Conservation (phyloP, 805 yeast genomes). For the Ogataea degrootiae region DNA sequence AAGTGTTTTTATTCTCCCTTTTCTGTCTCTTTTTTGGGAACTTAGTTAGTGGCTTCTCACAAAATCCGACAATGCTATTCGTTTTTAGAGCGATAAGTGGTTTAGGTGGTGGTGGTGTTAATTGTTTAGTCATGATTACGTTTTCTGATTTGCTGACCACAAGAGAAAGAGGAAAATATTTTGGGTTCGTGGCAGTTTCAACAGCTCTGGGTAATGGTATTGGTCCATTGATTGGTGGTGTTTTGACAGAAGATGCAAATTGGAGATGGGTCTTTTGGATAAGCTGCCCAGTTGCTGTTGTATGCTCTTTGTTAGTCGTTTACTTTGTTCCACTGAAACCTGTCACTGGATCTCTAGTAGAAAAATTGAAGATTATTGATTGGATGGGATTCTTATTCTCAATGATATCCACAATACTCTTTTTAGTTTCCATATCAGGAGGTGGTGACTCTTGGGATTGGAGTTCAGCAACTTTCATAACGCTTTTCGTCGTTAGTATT, state of each 20-base stretch:
- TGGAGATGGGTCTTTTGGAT: slow-evolving; percentile 55
- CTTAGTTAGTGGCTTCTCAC: slow-evolving; percentile 47
- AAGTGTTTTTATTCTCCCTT: slow-evolving; percentile 37
- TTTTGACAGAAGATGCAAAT: slow-evolving; percentile 35
- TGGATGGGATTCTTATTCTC: slow-evolving; percentile 25
- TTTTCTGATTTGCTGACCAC: slow-evolving; percentile 49
- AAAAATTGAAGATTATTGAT: slow-evolving; percentile 42
- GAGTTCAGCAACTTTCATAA: slow-evolving; percentile 29
- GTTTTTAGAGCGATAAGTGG: slow-evolving; percentile 52
- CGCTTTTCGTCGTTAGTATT: slow-evolving; percentile 37
- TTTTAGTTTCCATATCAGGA: slow-evolving; percentile 52
- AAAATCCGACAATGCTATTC: slow-evolving; percentile 42
- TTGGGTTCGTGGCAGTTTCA: slow-evolving; percentile 47
- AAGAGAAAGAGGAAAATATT: slow-evolving; percentile 49
- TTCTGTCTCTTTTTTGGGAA: slow-evolving; percentile 38
- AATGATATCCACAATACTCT: slow-evolving; percentile 40
- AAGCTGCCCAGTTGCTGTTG: slow-evolving; percentile 35
- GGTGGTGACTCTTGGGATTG: slow-evolving; percentile 56
- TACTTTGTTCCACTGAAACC: slow-evolving; percentile 28
- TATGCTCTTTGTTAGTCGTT: slow-evolving; percentile 9
- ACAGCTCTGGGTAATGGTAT: slow-evolving; percentile 47
- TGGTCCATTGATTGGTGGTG: slow-evolving; percentile 57
- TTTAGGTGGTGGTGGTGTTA: slow-evolving; percentile 49
- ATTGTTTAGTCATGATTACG: slow-evolving; percentile 47
- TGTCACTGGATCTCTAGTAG: slow-evolving; percentile 30